A percentile compares a stretch with the other conserved stretches of the same genome.
phyloP scores from a whole-genome alignment of 805 yeast genomes.

The Spencermartinsiella europaea region DNA sequence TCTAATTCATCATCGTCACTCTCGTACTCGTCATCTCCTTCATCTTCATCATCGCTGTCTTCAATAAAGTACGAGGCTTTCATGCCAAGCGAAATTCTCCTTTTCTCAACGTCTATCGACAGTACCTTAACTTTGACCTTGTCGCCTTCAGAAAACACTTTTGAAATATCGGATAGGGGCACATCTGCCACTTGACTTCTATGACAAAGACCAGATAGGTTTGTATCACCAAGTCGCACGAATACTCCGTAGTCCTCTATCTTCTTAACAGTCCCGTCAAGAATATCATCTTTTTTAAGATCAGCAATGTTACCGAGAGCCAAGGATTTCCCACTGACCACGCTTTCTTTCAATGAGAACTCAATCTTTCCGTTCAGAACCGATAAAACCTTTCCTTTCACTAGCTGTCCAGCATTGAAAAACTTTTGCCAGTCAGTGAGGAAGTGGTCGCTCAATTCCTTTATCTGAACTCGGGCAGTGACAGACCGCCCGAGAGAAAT shows the following conservation, averaged over 20 bases:
- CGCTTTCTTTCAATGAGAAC: conserved; percentile 76
- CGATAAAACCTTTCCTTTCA: conserved; percentile 65
- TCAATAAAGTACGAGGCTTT: conserved; percentile 79
- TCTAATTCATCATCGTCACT: conserved; percentile 25
- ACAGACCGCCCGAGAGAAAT: conserved; percentile 67
- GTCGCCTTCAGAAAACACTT: conserved; percentile 83
- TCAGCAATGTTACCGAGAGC: conserved; percentile 41
- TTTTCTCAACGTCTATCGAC: conserved; percentile 55
- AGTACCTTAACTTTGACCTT: conserved; percentile 80
- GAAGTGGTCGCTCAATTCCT: conserved; percentile 75
- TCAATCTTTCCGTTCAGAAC: conserved; percentile 54
- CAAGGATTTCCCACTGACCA: conserved; percentile 64
- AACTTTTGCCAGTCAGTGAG: conserved; percentile 84
- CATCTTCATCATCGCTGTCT: conserved; percentile 33
- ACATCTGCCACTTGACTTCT: conserved; percentile 69
- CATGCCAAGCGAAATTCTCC: conserved; percentile 83
- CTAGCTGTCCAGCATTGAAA: conserved; percentile 65
- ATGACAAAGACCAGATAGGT: conserved; percentile 83
- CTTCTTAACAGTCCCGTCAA: conserved; percentile 71
- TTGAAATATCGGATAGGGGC: conserved; percentile 49
- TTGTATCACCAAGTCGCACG: conserved; percentile 66
- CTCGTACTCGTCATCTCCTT: conserved; percentile 25
- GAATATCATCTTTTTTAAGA: conserved; percentile 61
- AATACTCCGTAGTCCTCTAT: conserved; percentile 90
- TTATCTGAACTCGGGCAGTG: conserved; percentile 73